Evolutionary conservation across 345 rosid genomes (phyloP).

Genomic region (Brassica cretica): DNA sequence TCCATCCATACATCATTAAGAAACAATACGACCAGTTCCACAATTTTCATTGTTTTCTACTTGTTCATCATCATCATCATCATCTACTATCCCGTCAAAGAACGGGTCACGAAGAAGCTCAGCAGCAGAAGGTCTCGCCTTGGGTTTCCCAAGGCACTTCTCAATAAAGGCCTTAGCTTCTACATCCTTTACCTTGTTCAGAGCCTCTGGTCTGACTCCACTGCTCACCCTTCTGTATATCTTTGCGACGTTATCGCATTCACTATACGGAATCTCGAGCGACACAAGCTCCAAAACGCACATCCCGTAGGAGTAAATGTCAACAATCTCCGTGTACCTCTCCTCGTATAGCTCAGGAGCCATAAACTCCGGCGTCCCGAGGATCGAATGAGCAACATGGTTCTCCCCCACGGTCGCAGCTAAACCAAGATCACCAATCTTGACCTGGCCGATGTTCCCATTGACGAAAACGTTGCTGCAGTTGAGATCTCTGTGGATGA

Average conservation of each 20-base stretch:
- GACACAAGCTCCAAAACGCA: conserved; percentile 83
- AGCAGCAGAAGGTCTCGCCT: conserved; percentile 69
- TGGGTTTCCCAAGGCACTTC: conserved; percentile 63
- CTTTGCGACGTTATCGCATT: conserved; percentile 70
- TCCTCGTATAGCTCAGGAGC: conserved; percentile 93
- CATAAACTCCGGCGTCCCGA: conserved; percentile 93
- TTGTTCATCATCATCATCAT: conserved; percentile 48
- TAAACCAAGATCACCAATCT: conserved; percentile 85
- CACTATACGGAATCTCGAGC: conserved; percentile 73
- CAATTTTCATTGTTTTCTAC: conserved; percentile 11
- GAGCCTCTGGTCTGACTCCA: conserved; percentile 67
- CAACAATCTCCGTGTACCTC: conserved; percentile 74
- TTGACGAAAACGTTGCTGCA: conserved; percentile 89
- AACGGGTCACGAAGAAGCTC: conserved; percentile 71
- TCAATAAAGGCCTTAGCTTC: conserved; percentile 73
- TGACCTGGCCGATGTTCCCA: conserved; percentile 90
- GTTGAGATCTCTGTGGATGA: conserved; percentile 87
- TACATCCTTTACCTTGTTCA: conserved; percentile 56
- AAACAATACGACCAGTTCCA: conserved; percentile 25
- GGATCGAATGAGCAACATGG: conserved; percentile 73
- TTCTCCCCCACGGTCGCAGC: conserved; percentile 75
- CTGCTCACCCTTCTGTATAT: conserved; percentile 76
- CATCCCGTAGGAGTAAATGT: conserved; percentile 87
- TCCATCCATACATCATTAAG: conserved; percentile 18
- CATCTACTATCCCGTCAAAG: conserved; percentile 57